phyloP scores from a whole-genome alignment of 2,329 filamentous ascomycete genomes.

The Emmonsiellopsis sp. region DNA sequence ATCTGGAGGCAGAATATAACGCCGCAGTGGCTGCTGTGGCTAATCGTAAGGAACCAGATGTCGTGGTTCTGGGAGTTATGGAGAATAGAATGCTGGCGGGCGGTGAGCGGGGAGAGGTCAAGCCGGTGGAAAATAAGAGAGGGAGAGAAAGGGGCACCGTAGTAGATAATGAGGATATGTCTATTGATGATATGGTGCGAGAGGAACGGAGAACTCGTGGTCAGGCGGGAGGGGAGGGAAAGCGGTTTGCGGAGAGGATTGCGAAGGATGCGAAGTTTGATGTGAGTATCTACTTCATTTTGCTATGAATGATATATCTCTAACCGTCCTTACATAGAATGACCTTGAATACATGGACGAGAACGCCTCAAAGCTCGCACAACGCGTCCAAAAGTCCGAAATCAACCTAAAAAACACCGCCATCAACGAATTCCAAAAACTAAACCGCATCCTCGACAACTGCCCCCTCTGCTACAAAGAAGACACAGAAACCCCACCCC shows the following conservation, averaged over 20 bases:
- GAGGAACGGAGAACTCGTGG: constrained; percentile 82
- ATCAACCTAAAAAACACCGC: constrained; percentile 80
- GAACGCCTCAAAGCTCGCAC: constrained; percentile 82
- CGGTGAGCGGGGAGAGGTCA: constrained; percentile 65
- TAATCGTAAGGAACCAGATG: constrained; percentile 50
- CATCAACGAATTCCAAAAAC: constrained; percentile 79
- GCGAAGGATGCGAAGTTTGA: constrained; percentile 87
- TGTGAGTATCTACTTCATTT: constrained; percentile 28
- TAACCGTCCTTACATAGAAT: constrained; percentile 38
- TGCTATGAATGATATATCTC: background rate
- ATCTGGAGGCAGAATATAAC: constrained; percentile 78
- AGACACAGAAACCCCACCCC: constrained; percentile 64
- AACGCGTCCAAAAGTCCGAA: constrained; percentile 78
- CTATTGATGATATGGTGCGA: constrained; percentile 90
- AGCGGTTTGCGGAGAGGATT: constrained; percentile 81
- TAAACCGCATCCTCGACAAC: constrained; percentile 73
- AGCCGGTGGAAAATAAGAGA: constrained; percentile 66
- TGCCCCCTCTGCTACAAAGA: constrained; percentile 93
- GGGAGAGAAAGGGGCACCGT: constrained; percentile 78
- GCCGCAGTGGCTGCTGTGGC: constrained; percentile 57
- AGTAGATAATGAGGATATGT: constrained; percentile 91
- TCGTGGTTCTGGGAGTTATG: constrained; percentile 77
- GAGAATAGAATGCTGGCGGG: constrained; percentile 84
- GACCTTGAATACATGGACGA: constrained; percentile 97
- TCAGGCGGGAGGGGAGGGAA: constrained; percentile 68